Base-by-base conservation (phyloP, 176 grass and related monocot genomes). In the Guadua angustifolia region DNA sequence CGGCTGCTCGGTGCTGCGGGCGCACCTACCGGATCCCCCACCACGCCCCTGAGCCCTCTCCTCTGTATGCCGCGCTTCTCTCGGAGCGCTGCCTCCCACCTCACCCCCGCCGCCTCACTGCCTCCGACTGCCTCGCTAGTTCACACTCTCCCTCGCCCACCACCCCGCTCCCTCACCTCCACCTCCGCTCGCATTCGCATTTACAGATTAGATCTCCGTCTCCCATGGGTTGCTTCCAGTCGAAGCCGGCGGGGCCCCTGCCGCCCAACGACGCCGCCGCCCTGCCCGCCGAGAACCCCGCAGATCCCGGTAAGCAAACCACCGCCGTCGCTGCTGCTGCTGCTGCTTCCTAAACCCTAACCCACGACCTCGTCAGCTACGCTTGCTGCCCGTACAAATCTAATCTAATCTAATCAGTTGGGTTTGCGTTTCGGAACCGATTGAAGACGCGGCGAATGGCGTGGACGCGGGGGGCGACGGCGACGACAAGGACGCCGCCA, bases 141-240 rank as follows among this genome's bases (percentile, higher is more conserved):
- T n/a, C n/a, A n/a, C n/a, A n/a, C n/a, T n/a, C n/a, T n/a, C n/a
- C n/a, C n/a, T n/a, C n/a, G n/a, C n/a, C n/a, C n/a, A n/a, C n/a
- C n/a, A n/a, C n/a, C n/a, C n/a, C n/a, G n/a, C n/a, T n/a, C n/a
- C n/a, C n/a, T n/a, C n/a, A n/a, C n/a, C 46, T 40, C 78, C 39
- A 12, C 38, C 11, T 7, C 26, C 75, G 49, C 78, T 53, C 82
- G 51, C 75, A 0, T 32, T 74, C 29, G 29, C 75, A 3, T 79
- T 74, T 51, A 46, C 65, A 58, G 17, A 18, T 16, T 75, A 83
- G 88, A 93, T 86, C 90, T 86, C 81, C 72, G 0, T 64, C 56
- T 56, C 82, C 71, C 59, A 97, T 99, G 96, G 96, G 96, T 12
- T 99, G 93, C 88, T 91, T 99, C 88, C 91, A 88, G 74, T 99